Evolutionary conservation across 1,284 basidiomycete species (phyloP).

Genomic region (Trametes pubescens): DNA sequence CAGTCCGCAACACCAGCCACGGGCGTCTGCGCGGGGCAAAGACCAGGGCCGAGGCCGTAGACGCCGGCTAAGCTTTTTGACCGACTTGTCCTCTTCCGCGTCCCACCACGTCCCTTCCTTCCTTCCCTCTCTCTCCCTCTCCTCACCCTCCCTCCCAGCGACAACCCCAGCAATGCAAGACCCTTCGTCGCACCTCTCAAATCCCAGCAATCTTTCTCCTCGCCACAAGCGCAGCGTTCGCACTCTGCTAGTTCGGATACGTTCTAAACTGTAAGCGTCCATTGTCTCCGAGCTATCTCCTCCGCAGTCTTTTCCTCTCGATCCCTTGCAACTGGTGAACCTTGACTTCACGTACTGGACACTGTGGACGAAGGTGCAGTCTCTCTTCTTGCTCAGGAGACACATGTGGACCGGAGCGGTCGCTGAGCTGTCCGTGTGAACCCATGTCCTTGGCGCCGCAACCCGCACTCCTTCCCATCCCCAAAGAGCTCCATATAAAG

Average conservation of each 20-base stretch:
- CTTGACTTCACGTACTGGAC: not conserved
- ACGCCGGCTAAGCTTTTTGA: constrained; percentile 33
- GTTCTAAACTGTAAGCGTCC: constrained; percentile 27
- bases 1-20: not conserved
- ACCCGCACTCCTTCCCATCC: not conserved
- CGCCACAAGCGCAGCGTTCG: constrained; percentile 22
- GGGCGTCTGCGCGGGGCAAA: constrained; percentile 16
- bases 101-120: constrained; percentile 14
- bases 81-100: constrained; percentile 20
- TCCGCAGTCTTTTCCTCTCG: not conserved
- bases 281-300: not conserved
- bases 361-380: too few relatives aligned
- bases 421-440: constrained; percentile 29
- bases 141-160: constrained; percentile 18
- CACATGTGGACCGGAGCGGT: not conserved
- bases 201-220: not conserved
- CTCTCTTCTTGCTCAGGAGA: not conserved
- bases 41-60: constrained; percentile 12
- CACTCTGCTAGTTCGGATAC: constrained; percentile 25
- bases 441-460: not conserved
- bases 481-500: not conserved
- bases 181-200: not conserved
- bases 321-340: not conserved
- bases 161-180: constrained; percentile 24
- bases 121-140: constrained; percentile 13